Base-by-base conservation (phyloP, 2,329 filamentous ascomycete genomes). In the Spiromastix sp. region DNA sequence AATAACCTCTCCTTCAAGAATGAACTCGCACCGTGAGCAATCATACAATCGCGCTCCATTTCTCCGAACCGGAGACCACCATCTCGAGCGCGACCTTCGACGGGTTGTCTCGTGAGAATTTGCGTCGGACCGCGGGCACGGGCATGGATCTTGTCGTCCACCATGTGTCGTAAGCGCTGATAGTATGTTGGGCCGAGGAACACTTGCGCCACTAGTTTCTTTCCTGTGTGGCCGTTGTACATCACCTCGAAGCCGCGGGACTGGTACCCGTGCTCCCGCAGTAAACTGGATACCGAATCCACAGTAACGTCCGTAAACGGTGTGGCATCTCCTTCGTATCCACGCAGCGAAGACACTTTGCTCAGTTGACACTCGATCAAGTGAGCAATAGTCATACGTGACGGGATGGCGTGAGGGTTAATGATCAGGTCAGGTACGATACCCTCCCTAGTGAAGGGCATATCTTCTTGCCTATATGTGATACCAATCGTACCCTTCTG, bases 11-110 rank as follows among this genome's bases (percentile, higher is more conserved):
- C 91, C 67, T 98, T 98, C 55, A 98, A 66, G 74, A 98, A 98
- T 2, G 87, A 81, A 36, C 85, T 89, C 3, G 93, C 91, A 57
- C 91, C 91, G 59, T 98, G 93, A n/a, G 93, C 86, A 68, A 98
- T 98, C 91, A 98, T 98, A 61, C 91, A 98, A 76, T 98, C 93
- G 68, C 93, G 89, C 66, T 98, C 93, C 91, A 98, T 98, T 71
- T 98, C 91, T 79, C 91, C 91, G 77, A 98, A 98, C 57, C 93
- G 89, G 29, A 98, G 74, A 70, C 91, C 91, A 73, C 91, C 91
- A 58, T 98, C 93, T 63, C 93, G 73, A 3, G 91, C 91, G 76
- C 93, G 84, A 81, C 91, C 91, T 66, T 98, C 91, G 10, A 98
- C 91, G 12, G 91, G 91, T 62, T 98, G 91, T 39, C 93, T 74